phyloP scores from a whole-genome alignment of 2,329 filamentous ascomycete species.

The Acephala macrosclerotiorum region DNA sequence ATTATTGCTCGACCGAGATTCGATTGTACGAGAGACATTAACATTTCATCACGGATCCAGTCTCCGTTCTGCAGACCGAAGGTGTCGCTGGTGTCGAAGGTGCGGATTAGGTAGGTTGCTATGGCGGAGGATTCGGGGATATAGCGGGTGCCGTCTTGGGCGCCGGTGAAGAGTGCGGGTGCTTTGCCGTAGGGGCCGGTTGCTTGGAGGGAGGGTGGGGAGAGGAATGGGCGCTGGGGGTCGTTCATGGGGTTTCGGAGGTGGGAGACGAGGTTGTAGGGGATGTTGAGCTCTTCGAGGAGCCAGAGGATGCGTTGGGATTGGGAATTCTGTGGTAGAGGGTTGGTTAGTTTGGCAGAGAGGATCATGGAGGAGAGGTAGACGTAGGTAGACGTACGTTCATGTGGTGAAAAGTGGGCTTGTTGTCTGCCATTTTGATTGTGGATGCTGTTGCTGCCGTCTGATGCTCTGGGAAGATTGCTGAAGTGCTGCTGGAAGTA shows the following conservation, averaged over 20 bases:
- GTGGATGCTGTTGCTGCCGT: background rate
- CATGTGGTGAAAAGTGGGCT: conserved; percentile 40
- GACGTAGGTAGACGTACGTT: conserved; percentile 36
- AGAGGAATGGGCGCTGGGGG: conserved; percentile 51
- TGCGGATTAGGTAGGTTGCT: conserved; percentile 44
- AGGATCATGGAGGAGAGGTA: background rate
- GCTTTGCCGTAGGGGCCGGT: conserved; percentile 87
- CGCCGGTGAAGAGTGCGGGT: conserved; percentile 64
- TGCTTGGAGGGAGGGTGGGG: conserved; percentile 72
- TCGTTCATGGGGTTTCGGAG: conserved; percentile 61
- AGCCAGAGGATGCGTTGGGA: conserved; percentile 74
- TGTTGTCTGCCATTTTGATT: conserved; percentile 28
- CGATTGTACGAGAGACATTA: conserved; percentile 36
- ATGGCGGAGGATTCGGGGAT: conserved; percentile 45
- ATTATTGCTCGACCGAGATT: conserved; percentile 31
- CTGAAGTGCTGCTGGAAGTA: background rate
- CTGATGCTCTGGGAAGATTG: background rate
- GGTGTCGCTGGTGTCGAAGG: conserved; percentile 41
- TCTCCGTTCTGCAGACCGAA: conserved; percentile 40
- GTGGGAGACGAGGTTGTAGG: conserved; percentile 83
- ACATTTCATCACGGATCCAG: conserved; percentile 42
- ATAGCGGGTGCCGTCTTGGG: conserved; percentile 32
- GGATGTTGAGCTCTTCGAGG: conserved; percentile 72
- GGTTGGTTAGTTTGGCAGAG: background rate
- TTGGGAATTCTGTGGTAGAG: conserved; percentile 61